Conservation (phyloP, 306 rosid genomes). For the Pachyrhizus erosus region DNA sequence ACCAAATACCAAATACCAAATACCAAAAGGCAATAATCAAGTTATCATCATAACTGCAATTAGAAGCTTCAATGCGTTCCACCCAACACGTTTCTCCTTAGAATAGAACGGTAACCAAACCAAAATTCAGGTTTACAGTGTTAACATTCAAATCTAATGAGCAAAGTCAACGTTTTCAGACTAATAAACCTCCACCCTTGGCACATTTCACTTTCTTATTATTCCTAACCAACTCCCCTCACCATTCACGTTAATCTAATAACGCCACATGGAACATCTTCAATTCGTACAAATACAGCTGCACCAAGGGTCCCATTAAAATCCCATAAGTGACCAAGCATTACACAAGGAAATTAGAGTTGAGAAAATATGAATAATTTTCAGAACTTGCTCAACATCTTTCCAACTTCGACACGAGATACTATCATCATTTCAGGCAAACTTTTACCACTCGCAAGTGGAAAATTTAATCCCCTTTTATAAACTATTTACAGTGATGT, state of each 20-base stretch:
- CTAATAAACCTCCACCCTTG: background rate
- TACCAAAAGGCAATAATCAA: background rate
- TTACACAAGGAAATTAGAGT: background rate
- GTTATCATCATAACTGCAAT: slow-evolving; percentile 5
- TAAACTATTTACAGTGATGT: background rate
- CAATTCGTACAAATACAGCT: background rate
- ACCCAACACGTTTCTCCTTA: background rate
- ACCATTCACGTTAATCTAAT: background rate
- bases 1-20: too few species aligned
- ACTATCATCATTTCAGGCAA: background rate
- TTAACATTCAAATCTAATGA: background rate
- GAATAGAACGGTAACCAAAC: background rate
- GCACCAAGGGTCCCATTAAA: slow-evolving; percentile 6
- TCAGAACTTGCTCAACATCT: slow-evolving; percentile 3
- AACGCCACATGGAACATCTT: background rate
- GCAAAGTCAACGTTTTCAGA: background rate
- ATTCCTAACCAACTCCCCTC: background rate
- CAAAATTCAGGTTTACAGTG: background rate
- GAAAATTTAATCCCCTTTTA: background rate
- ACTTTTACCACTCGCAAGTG: background rate
- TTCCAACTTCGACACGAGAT: background rate
- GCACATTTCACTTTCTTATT: background rate
- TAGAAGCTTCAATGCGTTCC: slow-evolving; percentile 23
- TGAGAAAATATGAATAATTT: too few species aligned
- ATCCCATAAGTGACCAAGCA: slow-evolving; percentile 7